These are phyloP conservation scores for Dictyostelium firmibasis DNA, from an alignment of 78 protist genomes.

Conservation along the genomic window DNA sequence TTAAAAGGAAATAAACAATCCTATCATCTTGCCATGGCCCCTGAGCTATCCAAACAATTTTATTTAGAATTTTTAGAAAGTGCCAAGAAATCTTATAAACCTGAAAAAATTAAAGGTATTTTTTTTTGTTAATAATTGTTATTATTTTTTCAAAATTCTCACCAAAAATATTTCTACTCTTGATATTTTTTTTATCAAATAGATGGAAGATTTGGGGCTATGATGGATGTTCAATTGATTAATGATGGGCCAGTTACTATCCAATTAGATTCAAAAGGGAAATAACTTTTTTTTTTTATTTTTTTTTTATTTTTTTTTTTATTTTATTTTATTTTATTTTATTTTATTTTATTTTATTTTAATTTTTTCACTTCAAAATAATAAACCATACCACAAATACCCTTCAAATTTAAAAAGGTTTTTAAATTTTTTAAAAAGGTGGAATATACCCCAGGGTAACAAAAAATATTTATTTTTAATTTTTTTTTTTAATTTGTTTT, in stretches of 20 bases:
- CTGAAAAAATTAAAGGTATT: constrained; percentile 72
- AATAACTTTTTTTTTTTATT: not conserved
- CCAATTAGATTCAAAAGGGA: constrained; percentile 41
- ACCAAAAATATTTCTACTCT: too few relatives aligned
- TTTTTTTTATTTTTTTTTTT: not conserved
- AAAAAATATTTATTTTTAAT: too few relatives aligned
- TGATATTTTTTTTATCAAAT: too few relatives aligned
- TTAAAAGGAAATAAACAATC: constrained; percentile 84
- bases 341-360: not conserved
- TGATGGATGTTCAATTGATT: constrained; percentile 78
- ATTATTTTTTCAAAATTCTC: too few relatives aligned
- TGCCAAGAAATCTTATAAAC: not conserved
- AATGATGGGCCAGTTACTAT: constrained; percentile 92
- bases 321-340: too few relatives aligned
- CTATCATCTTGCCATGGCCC: constrained; percentile 68
- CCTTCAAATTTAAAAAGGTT: too few relatives aligned
- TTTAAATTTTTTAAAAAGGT: too few relatives aligned
- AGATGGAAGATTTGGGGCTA: constrained; percentile 87
- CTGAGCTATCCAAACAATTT: constrained; percentile 12
- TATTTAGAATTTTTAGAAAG: constrained; percentile 31
- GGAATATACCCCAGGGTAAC: too few relatives aligned
- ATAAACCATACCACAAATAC: too few relatives aligned
- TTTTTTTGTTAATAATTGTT: not conserved
- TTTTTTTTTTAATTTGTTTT: too few relatives aligned
- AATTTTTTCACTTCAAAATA: too few relatives aligned